Conservation (phyloP, 176 grass and related monocot species). For the Oryza glaberrima region DNA sequence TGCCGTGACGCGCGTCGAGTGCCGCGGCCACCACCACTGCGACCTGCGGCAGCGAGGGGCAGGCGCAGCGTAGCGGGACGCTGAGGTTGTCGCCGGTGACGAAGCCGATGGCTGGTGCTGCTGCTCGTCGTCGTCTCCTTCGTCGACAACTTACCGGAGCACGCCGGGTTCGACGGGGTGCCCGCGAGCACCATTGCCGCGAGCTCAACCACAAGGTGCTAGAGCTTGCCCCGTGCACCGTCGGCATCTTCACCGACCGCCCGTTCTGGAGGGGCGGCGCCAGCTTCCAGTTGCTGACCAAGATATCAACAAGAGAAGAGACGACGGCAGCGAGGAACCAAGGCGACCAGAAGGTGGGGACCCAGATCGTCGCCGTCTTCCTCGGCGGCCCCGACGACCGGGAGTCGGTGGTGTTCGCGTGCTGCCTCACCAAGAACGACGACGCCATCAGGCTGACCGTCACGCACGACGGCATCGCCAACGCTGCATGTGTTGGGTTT, state of each 20-base stretch:
- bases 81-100: no score
- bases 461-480: no score
- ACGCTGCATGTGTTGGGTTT: no score
- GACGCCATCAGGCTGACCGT: constrained; percentile 11
- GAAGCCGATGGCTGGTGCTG: constrained; percentile 12
- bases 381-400: constrained; percentile 52
- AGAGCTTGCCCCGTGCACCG: constrained; percentile 31
- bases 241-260: constrained; percentile 40
- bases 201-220: constrained; percentile 36
- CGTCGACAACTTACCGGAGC: constrained; percentile 24
- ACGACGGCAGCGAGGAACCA: background rate
- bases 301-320: constrained; percentile 5
- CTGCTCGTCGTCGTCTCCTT: constrained; percentile 37
- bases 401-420: constrained; percentile 41
- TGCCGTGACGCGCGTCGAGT: no score
- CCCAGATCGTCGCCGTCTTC: constrained; percentile 44
- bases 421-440: constrained; percentile 43
- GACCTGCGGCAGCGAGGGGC: no score
- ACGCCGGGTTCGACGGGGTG: constrained; percentile 42
- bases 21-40: no score
- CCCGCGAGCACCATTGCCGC: constrained; percentile 23
- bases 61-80: no score
- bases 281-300: constrained; percentile 38
- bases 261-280: constrained; percentile 42
- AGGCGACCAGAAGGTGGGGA: constrained; percentile 23